phyloP scores from a whole-genome alignment of 2,329 filamentous ascomycete species.

The Phoma sp. region DNA sequence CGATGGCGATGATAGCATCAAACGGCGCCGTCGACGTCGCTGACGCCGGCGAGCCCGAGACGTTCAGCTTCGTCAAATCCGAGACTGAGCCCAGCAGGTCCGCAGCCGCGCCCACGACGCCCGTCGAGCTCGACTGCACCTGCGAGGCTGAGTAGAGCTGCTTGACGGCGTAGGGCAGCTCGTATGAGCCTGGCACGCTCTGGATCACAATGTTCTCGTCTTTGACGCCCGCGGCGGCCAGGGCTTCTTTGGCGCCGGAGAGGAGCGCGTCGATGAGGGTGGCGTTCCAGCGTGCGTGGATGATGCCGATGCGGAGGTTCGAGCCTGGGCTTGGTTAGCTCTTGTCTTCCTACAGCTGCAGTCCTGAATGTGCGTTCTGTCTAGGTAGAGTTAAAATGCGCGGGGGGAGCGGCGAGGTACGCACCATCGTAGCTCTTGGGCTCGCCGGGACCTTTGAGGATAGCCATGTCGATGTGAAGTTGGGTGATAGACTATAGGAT shows the following conservation, averaged over 20 bases:
- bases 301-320: slow-evolving; percentile 85
- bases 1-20: slow-evolving; percentile 93
- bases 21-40: slow-evolving; percentile 63
- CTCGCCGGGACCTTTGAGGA: slow-evolving; percentile 69
- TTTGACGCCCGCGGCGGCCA: slow-evolving; percentile 79
- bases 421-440: slow-evolving; percentile 64
- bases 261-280: slow-evolving; percentile 87
- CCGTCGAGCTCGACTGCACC: slow-evolving; percentile 69
- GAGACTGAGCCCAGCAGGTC: slow-evolving; percentile 77
- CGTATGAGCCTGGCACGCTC: slow-evolving; percentile 91
- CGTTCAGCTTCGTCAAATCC: slow-evolving; percentile 56
- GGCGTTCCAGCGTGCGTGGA: slow-evolving; percentile 95
- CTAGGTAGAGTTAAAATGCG: neutral
- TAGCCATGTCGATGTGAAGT: slow-evolving; percentile 50
- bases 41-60: slow-evolving; percentile 37
- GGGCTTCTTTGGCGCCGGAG: slow-evolving; percentile 77
- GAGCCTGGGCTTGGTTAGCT: slow-evolving; percentile 48
- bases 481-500: neutral
- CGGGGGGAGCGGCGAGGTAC: slow-evolving; percentile 24
- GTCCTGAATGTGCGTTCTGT: neutral
- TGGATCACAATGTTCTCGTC: slow-evolving; percentile 88
- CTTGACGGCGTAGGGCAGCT: slow-evolving; percentile 89
- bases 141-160: slow-evolving; percentile 87
- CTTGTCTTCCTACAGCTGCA: neutral
- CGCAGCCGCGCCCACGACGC: slow-evolving; percentile 70